Base-by-base conservation (phyloP, 108 stramenopile species). In the Skeletonema tropicum region DNA sequence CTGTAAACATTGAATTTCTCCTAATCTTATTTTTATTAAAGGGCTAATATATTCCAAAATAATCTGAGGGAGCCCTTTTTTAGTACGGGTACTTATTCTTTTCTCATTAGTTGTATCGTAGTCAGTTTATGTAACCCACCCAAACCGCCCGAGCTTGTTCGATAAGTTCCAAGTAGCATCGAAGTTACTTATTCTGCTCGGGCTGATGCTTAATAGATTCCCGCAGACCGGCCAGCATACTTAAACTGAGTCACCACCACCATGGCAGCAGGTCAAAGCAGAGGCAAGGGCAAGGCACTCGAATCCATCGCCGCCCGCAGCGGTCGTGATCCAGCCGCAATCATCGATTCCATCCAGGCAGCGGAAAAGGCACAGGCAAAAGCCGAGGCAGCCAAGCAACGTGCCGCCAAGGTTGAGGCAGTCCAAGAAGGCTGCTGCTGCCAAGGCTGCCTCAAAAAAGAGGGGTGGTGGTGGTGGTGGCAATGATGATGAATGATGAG, bases 281-380 rank as follows among this genome's bases (percentile, higher is more conserved):
- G 36, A 62, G 80, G 80, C 52, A 81, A 81, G 65, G 80, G 80
- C 57, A 81, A 81, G 57, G 80, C 80, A 3, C 63, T 81, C 26
- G 74, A 74, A 52, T 61, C 73, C 30, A 74, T 81, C 30, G 81
- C 74, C 13, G 81, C 81, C 42, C 70, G 70, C 9, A 64, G 61
- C 11, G 74, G 74, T 30, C 74, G 81, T 41, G 81, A 82, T 33
- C 81, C 74, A 23, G 74, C 65, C 23, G 68, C 68, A 30, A 82
- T 75, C 32, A 60, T 67, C 25, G 69, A 46, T 12, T 62, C 61
- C 30, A 38, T 66, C n/a, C 26, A 57, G 23, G 64, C 57, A 13
- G 36, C 78, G 0, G 58, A 70, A 42, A 61, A 61, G 60, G 71
- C 66, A 14, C 67, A 66, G 25, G 74, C 41, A 30, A 36, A 46